Conservation (phyloP, 345 rosid species). For the Nephelium lappaceum region DNA sequence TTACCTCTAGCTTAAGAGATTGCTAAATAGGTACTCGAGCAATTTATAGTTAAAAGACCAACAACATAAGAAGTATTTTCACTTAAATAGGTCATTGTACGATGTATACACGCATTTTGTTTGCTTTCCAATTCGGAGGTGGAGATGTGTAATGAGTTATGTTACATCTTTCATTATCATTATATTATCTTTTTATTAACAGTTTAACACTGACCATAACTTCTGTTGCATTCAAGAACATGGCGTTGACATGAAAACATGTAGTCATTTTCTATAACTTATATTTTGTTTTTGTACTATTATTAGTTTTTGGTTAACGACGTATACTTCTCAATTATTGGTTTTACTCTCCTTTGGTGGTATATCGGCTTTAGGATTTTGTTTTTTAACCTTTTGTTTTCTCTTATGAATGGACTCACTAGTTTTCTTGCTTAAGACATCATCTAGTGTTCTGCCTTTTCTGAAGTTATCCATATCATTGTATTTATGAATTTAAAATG, state of each 20-base stretch:
- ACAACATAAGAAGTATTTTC: not conserved
- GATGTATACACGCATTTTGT: not conserved
- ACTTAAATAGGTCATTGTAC: not conserved
- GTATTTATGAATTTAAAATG: not conserved
- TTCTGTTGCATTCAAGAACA: not conserved
- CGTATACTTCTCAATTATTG: not conserved
- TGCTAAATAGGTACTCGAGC: not conserved
- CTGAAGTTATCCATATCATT: not conserved
- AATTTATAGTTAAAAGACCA: not conserved
- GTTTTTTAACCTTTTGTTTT: not conserved
- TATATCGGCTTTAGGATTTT: not conserved
- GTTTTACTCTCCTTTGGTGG: not conserved
- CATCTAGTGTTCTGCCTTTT: not conserved
- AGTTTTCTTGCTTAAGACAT: not conserved
- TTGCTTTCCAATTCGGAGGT: not conserved
- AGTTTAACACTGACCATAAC: not conserved
- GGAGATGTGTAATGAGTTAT: not conserved
- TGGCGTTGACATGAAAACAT: not conserved
- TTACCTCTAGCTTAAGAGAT: too few relatives aligned
- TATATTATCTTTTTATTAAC: not conserved
- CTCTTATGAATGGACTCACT: not conserved
- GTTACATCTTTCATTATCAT: too few relatives aligned
- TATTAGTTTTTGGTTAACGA: not conserved
- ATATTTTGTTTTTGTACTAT: not conserved
- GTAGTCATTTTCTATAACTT: not conserved